Evolutionary conservation across 2,329 filamentous ascomycete species (phyloP).

Genomic region (Stagonosporopsis chrysanthemi): DNA sequence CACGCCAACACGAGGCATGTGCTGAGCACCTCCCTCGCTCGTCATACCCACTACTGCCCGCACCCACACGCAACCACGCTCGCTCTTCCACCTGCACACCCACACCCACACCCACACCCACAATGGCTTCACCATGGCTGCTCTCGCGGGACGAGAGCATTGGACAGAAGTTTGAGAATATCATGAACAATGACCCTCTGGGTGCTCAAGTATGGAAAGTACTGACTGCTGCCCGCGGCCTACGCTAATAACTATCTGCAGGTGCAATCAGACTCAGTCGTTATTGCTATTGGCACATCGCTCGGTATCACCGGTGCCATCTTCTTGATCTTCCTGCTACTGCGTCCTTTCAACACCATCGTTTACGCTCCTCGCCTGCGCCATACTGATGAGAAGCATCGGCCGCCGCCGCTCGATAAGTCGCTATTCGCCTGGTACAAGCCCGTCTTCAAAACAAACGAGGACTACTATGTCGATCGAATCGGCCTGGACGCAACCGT

Average conservation of each 20-base stretch:
- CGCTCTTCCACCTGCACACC: conserved; percentile 8
- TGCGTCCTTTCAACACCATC: conserved; percentile 88
- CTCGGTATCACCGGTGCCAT: conserved; percentile 76
- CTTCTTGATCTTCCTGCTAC: conserved; percentile 81
- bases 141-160: conserved; percentile 40
- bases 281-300: conserved; percentile 81
- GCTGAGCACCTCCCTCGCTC: conserved; percentile 24
- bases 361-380: conserved; percentile 96
- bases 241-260: conserved; percentile 41
- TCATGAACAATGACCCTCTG: conserved; percentile 43
- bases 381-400: conserved; percentile 88
- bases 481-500: conserved; percentile 91
- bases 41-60: conserved; percentile 13
- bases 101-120: conserved; percentile 11
- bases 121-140: conserved; percentile 34
- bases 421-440: conserved; percentile 87
- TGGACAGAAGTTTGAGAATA: conserved; percentile 40
- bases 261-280: conserved; percentile 70
- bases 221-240: neutral
- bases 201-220: conserved; percentile 29
- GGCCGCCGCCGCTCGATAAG: conserved; percentile 84
- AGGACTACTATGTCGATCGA: conserved; percentile 78
- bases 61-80: conserved; percentile 12
- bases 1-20: conserved; percentile 14
- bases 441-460: conserved; percentile 79